Evolutionary conservation across 2,329 filamentous ascomycete species (phyloP), one percentile per base, ranked within the genome.

Genomic region (Trichoderma sp.): DNA sequence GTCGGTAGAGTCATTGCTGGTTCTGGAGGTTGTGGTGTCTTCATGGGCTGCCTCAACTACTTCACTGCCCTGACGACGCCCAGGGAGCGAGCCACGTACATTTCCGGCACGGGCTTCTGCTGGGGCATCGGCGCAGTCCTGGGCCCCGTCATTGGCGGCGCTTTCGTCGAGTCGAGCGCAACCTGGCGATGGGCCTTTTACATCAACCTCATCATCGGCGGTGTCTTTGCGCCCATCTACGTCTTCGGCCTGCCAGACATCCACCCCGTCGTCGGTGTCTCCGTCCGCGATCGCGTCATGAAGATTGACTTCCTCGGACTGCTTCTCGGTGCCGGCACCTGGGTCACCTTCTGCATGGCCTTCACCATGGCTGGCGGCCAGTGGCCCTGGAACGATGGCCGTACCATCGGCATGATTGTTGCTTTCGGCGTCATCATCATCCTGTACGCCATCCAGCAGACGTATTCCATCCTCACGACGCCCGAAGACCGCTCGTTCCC

Each of bases 141-240:
- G 5, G 84, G 83, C 1, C 83, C 82, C 2, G 77, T 85, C 7
- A 77, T 85, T 21, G 84, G 84, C 6, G 83, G 83, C 32, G 80
- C 79, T 0, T 84, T 85, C 57, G 78, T 80, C 12, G 21, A 72
- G 56, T 63, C 57, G 5, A 68, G 43, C 43, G 71, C 71, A 2
- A 72, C 71, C 11, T 72, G 71, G 71, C 43, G 67, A 12, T 71
- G 71, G 71, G 66, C 74, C 6, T 84, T 85, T 71, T 90, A 89
- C 73, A 85, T 89, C 78, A 89, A 89, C 73, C 79, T 89, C 1
- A 78, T 85, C 36, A 82, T 84, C 5, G 66, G 66, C 21, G 71
- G 26, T 7, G 60, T 32, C 28, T 71, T 72, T 15, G 60, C 66
- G 21, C 66, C 71, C n/a, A 47, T 72, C 12, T 70, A 72, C 39